A percentile compares a stretch with the other conserved stretches of the same genome.
These are phyloP conservation scores for Colletotrichum theobromicola DNA, from an alignment of 2,329 filamentous ascomycete genomes.

Conservation along the genomic window DNA sequence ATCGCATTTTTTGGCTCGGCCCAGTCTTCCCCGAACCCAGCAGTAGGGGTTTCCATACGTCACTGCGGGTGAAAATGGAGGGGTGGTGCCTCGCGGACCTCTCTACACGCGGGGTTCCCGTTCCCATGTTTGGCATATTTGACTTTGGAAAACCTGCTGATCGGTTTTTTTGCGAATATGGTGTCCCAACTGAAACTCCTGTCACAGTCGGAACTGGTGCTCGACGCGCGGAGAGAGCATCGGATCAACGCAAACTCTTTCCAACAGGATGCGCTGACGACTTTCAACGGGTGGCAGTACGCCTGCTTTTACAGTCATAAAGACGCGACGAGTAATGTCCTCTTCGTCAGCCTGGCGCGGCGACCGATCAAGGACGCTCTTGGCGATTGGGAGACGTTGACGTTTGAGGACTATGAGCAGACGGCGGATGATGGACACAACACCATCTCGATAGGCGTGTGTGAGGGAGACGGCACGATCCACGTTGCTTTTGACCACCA, in stretches of 20 bases:
- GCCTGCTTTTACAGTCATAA: slow-evolving; percentile 12
- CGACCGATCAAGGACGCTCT: neutral
- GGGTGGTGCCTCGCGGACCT: neutral
- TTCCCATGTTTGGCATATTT: neutral
- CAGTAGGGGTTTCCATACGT: neutral
- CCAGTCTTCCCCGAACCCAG: neutral
- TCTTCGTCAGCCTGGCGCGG: slow-evolving; percentile 7
- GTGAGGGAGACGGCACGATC: slow-evolving; percentile 4
- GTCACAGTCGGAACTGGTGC: neutral
- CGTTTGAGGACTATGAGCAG: slow-evolving; percentile 13
- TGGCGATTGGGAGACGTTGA: slow-evolving; percentile 2
- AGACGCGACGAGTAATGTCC: neutral
- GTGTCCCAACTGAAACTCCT: neutral
- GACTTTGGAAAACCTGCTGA: neutral
- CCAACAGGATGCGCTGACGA: slow-evolving; percentile 17
- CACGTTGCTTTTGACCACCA: slow-evolving; percentile 19
- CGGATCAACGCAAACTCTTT: slow-evolving; percentile 20
- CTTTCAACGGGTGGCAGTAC: slow-evolving; percentile 17
- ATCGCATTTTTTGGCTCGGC: neutral
- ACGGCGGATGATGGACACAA: slow-evolving; percentile 21
- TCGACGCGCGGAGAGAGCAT: slow-evolving; percentile 14
- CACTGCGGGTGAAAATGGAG: neutral
- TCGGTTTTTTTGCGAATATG: neutral
- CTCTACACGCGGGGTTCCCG: neutral
- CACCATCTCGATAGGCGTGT: slow-evolving; percentile 16